Base-by-base conservation (phyloP, 2,329 filamentous ascomycete genomes). In the Hypoxylon sp. region DNA sequence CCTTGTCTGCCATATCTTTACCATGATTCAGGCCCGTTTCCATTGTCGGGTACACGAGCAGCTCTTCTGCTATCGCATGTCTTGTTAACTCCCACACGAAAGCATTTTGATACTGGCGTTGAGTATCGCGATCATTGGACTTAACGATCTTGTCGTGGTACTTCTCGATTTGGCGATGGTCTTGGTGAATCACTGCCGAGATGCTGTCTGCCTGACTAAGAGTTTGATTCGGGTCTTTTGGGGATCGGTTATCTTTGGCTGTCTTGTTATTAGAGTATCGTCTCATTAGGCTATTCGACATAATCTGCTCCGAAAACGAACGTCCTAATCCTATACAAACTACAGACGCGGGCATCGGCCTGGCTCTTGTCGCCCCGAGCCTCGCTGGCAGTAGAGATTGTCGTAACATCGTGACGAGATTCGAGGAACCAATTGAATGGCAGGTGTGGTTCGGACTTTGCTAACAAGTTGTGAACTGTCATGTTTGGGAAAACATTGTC, bases 51-150 rank as follows among this genome's bases (percentile, higher is more conserved):
- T 78, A 78, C 5, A 79, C 68, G 6, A 78, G 58, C 3, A 81
- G 62, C 56, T 81, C 79, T 51, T 81, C 77, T 6, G 73, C 76
- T 40, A 80, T 70, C 0, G 75, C 71, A 61, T 81, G 78, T 7
- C 78, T 75, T 17, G 78, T 75, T 0, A 81, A 68, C 51, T 79
- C 76, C 78, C 78, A 80, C 9, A 73, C 75, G 53, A 81, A 78
- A 50, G 78, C 73, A 45, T 81, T 81, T 47, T 77, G 73, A 51
- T 69, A 79, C 8, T 74, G 70, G 4, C 67, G 68, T 44, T 74
- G 70, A 17, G 74, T 69, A 21, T 78, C 76, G 21, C 62, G 59
- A 40, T 78, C 72, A 11, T 60, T 62, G 4, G 73, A 66, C 29
- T 71, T 68, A 49, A 75, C 55, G 25, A 80, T 69, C 11, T 72